phyloP scores from a whole-genome alignment of 495 filamentous ascomycete genomes.

The Oidiodendron maius region DNA sequence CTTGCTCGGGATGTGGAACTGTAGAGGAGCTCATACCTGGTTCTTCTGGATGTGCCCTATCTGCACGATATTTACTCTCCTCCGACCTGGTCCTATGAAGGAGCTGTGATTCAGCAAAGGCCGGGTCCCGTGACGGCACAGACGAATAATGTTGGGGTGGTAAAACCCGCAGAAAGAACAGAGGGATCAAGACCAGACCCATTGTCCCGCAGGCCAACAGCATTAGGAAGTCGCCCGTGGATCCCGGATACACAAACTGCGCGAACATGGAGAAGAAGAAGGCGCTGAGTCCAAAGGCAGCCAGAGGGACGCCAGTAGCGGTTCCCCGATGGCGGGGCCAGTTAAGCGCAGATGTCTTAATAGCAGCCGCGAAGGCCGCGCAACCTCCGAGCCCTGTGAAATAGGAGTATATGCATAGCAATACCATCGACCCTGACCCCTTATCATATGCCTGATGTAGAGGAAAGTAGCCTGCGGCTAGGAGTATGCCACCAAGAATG shows the following conservation, averaged over 20 bases:
- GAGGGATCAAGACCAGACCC: constrained; percentile 61
- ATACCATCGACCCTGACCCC: constrained; percentile 58
- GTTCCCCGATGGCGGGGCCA: constrained; percentile 90
- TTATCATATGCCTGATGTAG: constrained; percentile 59
- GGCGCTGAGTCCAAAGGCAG: constrained; percentile 90
- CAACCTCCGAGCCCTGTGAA: constrained; percentile 84
- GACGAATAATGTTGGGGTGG: constrained; percentile 60
- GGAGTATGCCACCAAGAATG: constrained; percentile 61
- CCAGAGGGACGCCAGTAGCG: constrained; percentile 86
- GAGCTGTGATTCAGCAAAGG: constrained; percentile 44
- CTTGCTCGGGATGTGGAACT: constrained; percentile 6
- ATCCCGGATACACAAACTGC: constrained; percentile 72
- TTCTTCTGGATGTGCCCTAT: constrained; percentile 40
- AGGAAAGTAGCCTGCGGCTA: constrained; percentile 77
- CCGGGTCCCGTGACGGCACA: constrained; percentile 45
- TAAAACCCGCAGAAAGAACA: constrained; percentile 76
- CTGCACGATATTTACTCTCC: constrained; percentile 37
- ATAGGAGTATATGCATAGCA: constrained; percentile 76
- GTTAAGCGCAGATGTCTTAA: constrained; percentile 88
- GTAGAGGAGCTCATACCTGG: constrained; percentile 57
- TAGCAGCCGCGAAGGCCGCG: constrained; percentile 75
- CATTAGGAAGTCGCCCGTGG: constrained; percentile 73
- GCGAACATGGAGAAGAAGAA: constrained; percentile 89
- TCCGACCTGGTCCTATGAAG: constrained; percentile 59
- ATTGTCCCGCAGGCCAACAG: constrained; percentile 79